phyloP scores from a whole-genome alignment of 805 yeast species.

The Zygosaccharomyces lentus region DNA sequence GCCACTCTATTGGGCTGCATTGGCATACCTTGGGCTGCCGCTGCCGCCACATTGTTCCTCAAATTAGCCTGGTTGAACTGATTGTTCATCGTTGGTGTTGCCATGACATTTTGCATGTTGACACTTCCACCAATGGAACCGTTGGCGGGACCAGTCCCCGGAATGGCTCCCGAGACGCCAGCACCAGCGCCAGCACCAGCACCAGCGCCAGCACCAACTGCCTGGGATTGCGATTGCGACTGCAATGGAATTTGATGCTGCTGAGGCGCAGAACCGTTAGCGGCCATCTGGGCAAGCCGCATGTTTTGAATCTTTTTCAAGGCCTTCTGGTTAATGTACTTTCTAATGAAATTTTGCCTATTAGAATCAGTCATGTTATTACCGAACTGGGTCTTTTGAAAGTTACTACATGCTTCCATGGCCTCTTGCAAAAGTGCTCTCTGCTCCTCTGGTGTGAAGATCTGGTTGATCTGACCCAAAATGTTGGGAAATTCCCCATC shows the following conservation, averaged over 20 bases:
- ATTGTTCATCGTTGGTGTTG: background rate
- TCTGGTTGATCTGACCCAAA: constrained; percentile 33
- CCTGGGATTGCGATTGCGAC: constrained; percentile 6
- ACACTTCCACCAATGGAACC: background rate
- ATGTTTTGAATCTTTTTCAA: constrained; percentile 33
- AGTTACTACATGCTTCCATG: constrained; percentile 35
- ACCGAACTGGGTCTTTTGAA: constrained; percentile 33
- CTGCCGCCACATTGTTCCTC: constrained; percentile 12
- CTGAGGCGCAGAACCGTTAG: constrained; percentile 16
- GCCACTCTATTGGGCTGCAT: constrained; percentile 13
- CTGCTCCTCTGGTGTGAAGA: constrained; percentile 36
- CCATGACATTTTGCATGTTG: background rate
- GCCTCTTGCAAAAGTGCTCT: constrained; percentile 35
- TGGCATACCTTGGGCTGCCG: constrained; percentile 14
- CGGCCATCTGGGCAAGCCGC: constrained; percentile 27
- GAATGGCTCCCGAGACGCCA: background rate
- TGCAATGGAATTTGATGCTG: constrained; percentile 13
- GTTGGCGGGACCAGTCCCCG: background rate
- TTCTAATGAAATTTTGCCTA: constrained; percentile 33
- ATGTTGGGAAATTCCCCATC: constrained; percentile 34
- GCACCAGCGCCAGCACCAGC: constrained; percentile 5
- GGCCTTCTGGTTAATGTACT: constrained; percentile 36
- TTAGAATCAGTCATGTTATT: constrained; percentile 29
- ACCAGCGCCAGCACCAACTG: constrained; percentile 3
- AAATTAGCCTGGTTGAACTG: constrained; percentile 10